Percentiles rank a stretch among this genome's conserved stretches.
phyloP scores from a whole-genome alignment of 179 eudicot genomes.

The Beta lomatogona region DNA sequence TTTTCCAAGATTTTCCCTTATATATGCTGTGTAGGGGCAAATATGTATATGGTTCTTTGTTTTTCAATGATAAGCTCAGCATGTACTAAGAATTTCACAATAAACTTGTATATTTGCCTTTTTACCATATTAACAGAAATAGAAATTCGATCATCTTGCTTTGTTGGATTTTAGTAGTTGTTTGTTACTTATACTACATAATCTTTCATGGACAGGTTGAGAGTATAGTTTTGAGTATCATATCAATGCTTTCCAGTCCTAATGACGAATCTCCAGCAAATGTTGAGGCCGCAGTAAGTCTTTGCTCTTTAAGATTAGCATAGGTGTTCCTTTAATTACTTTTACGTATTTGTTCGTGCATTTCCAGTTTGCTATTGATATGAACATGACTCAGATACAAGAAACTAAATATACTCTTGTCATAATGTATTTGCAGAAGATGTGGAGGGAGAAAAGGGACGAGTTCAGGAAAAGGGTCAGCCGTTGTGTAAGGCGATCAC shows the following conservation, averaged over 20 bases:
- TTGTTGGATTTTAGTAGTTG: not conserved
- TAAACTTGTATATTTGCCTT: not conserved
- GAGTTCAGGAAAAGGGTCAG: slow-evolving; percentile 51
- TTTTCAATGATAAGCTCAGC: no score
- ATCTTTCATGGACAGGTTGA: slow-evolving; percentile 38
- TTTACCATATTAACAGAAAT: not conserved
- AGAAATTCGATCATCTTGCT: not conserved
- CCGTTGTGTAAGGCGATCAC: slow-evolving; percentile 52
- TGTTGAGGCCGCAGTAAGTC: slow-evolving; percentile 82
- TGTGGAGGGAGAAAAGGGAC: slow-evolving; percentile 50
- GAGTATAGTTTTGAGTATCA: slow-evolving; percentile 56
- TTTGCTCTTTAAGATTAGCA: not conserved
- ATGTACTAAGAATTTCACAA: no score
- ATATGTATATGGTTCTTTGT: no score
- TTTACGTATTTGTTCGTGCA: not conserved
- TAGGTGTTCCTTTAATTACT: not conserved
- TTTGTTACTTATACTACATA: not conserved
- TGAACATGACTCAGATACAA: not conserved
- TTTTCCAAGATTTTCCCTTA: no score
- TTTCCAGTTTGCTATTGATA: not conserved
- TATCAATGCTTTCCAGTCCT: slow-evolving; percentile 66
- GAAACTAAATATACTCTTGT: not conserved
- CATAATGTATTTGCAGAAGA: slow-evolving; percentile 35
- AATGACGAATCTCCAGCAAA: slow-evolving; percentile 84
- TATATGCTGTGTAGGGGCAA: not conserved